Evolutionary conservation across 805 yeast genomes (phyloP), one percentile per base, ranked within the genome.

Genomic region (Starmera dryadoides): DNA sequence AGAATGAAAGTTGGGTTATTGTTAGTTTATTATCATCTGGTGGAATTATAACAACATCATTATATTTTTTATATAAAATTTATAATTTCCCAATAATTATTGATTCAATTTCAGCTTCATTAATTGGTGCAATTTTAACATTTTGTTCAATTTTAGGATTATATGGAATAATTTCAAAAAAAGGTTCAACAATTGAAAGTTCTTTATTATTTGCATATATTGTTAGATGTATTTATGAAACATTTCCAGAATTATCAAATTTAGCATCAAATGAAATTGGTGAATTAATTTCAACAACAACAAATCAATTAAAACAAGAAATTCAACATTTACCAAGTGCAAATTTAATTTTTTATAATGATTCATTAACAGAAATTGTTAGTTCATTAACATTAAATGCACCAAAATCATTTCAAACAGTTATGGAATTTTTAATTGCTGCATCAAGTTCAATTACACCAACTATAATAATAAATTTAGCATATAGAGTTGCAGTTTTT

Each of bases 161-260:
- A 3, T 87, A 75, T 59, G 98, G 97, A 2, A 86, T 93, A 26
- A 73, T 84, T 17, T 77, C 91, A 2, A 81, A 82, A 6, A 76
- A 75, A 43, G 97, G 97, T 4, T 81, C 91, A n/a, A 80, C 91
- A n/a, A 73, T 89, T 37, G 98, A 93, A 61, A 75, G 88, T 25
- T 83, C 95, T 11, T 63, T 91, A 42, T 70, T 93, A 52, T 80
- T 88, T 56, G 91, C 94, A 8, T 93, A 93, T 60, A 81, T 91
- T 44, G 96, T 93, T 22, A 84, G 94, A 56, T 87, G 96, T 52
- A 78, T 89, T 44, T 93, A 93, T 59, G 94, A 89, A 56, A 79
- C 95, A 3, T 87, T 91, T 52, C 96, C 98, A 1, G 88, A 85
- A 49, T 71, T 91, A 46, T 81, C 89, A 7, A 75, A 77, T 39